Conservation (phyloP, 2,329 filamentous ascomycete genomes). For the Blastomyces parvus region DNA sequence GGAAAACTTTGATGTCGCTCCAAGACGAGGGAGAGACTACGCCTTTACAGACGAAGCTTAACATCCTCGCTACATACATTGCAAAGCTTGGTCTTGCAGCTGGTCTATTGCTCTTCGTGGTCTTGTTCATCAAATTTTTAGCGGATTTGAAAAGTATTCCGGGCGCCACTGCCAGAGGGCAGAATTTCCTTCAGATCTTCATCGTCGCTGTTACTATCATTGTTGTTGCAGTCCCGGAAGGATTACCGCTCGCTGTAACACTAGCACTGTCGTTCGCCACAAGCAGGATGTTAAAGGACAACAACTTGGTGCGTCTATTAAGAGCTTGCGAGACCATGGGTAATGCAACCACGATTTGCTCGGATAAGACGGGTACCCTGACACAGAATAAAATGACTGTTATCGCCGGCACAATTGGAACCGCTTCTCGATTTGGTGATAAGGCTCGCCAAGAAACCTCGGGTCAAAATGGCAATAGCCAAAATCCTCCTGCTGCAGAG, state of each 20-base stretch:
- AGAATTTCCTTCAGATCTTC: conserved; percentile 65
- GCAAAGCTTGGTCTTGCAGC: conserved; percentile 64
- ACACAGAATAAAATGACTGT: conserved; percentile 57
- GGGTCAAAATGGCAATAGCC: conserved; percentile 18
- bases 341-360: conserved; percentile 55
- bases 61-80: conserved; percentile 68
- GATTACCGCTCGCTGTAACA: conserved; percentile 52
- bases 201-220: conserved; percentile 73
- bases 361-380: conserved; percentile 57
- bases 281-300: conserved; percentile 54
- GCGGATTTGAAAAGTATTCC: conserved; percentile 10
- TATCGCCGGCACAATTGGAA: conserved; percentile 48
- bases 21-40: conserved; percentile 69
- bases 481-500: conserved; percentile 23
- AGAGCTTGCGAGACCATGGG: conserved; percentile 56
- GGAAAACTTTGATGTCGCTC: conserved; percentile 69
- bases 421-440: conserved; percentile 36
- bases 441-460: conserved; percentile 22
- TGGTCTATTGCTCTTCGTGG: conserved; percentile 65
- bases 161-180: conserved; percentile 40
- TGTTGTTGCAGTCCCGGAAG: conserved; percentile 65
- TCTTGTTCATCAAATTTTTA: conserved; percentile 69
- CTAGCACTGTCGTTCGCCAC: conserved; percentile 54
- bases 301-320: conserved; percentile 52
- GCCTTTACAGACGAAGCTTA: conserved; percentile 67